Base-by-base conservation (phyloP, 1,139 yeast genomes). In the Pichia sp. region DNA sequence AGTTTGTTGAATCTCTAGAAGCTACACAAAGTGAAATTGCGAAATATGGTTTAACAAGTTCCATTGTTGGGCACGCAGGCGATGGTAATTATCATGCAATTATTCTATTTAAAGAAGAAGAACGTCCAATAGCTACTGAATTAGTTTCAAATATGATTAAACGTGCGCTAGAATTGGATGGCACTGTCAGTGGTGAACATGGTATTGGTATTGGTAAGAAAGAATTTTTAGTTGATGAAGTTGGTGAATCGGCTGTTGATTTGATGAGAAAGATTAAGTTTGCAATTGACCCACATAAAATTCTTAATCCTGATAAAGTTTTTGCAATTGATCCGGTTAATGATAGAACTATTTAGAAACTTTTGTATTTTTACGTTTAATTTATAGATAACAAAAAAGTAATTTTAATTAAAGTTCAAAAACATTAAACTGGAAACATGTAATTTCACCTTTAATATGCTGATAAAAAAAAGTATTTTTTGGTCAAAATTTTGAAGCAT, bases 131-230 rank as follows among this genome's bases (percentile, higher is more conserved):
- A 42, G 85, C 84, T 31, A 74, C 76, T 50, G 67, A 69, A 13
- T 70, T 84, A 13, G 95, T 86, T 5, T 78, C 79, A 50, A 76
- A 79, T 53, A 83, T 87, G 85, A 88, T 86, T n/a, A 71, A 78
- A 56, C 72, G 88, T 46, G 95, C 95, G 0, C 45, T 67, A 30
- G 76, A 69, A 7, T 74, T 77, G 28, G 95, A 87, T 45, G 96
- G 96, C 4, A 88, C 96, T 0, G 87, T 93, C 63, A 87, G 96
- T 1, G 96, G 96, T 47, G 96, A 88, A 63, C 96, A 88, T 67
- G 96, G 96, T 39, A 81, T 88, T 42, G 96, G 96, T 0, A 76
- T 83, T 53, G 96, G 95, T 49, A 88, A 88, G 67, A 74, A 91
- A 59, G 77, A 76, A 45, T 85, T 75, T 59, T 70, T 88, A 50